Base-by-base conservation (phyloP, 257 asterid genomes). In the Knoxia roxburghii region DNA sequence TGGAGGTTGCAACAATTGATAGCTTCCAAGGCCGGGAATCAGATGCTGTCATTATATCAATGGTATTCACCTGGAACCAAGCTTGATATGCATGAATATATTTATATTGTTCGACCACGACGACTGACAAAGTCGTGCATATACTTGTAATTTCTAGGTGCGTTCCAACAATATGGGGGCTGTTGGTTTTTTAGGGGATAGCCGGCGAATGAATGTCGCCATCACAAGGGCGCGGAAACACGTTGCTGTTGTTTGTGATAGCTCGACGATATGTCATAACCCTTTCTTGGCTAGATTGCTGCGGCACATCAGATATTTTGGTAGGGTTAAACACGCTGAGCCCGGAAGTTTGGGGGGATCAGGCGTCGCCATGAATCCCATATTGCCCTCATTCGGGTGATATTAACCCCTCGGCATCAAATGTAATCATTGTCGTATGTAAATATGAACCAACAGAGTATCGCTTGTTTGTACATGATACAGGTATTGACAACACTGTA, bases 21-120 rank as follows among this genome's bases (percentile, higher is more conserved):
- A 93, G 98, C 79, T 93, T 93, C 73, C 98, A 93, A 83, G 98
- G 98, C 73, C 95, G 98, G 62, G 97, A 93, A 81, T 92, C 97
- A 43, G 97, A 93, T 84, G 97, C 97, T 21, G 96, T 92, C 62
- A 87, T 92, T 45, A 85, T 92, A 78, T 93, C 98, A 52, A 89
- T 92, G 98, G 98, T 92, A 82, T 67, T 79, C 56, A 40, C 69
- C 63, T 66, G 15, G 29, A 45, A 18, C 48, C 46, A 13, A 20
- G 0, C 6, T 8, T 11, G 32, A 39, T 26, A 0, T 21, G 27
- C 29, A 7, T 59, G 10, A 23, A 2, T 69, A 12, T 15, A 17
- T 55, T 49, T n/a, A 7, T 27, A 57, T 6, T 20, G 30, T 62
- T n/a, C 6, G 6, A 6, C 17, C 7, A 24, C n/a, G 45, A 40